Percentiles rank a stretch among this genome's conserved stretches.
Conservation (phyloP, 179 eudicot genomes). For the Monotropa hypopitys region DNA sequence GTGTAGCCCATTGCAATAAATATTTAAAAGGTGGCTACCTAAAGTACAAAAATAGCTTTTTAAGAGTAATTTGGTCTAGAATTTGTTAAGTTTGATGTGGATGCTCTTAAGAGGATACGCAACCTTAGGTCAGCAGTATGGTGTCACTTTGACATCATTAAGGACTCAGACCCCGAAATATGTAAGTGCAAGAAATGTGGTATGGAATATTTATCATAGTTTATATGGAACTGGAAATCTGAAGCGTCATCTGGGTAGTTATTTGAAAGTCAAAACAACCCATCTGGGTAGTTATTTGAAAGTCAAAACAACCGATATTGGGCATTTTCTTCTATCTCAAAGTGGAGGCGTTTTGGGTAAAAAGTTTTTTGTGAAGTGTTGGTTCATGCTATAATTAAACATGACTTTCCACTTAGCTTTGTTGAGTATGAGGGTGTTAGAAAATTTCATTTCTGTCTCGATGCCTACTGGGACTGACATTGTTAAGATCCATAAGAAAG, state of each 20-base stretch:
- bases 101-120: not conserved
- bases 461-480: not conserved
- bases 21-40: too few species aligned
- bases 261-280: too few species aligned
- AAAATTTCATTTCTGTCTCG: not conserved
- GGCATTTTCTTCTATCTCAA: not conserved
- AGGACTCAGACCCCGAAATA: too few species aligned
- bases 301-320: not conserved
- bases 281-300: not conserved
- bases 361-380: not conserved
- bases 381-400: not conserved
- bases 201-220: too few species aligned
- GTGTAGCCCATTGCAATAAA: too few species aligned
- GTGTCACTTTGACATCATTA: not conserved
- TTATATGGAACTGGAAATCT: not conserved
- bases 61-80: too few species aligned
- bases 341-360: too few species aligned
- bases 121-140: not conserved
- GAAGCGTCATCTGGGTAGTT: too few species aligned
- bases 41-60: too few species aligned
- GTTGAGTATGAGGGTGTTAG: not conserved
- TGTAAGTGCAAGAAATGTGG: too few species aligned
- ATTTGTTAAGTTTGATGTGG: not conserved
- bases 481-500: not conserved
- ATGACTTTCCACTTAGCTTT: not conserved